Evolutionary conservation across 2,329 filamentous ascomycete genomes (phyloP), one percentile per base, ranked within the genome.

Genomic region (Penicillium palitans): DNA sequence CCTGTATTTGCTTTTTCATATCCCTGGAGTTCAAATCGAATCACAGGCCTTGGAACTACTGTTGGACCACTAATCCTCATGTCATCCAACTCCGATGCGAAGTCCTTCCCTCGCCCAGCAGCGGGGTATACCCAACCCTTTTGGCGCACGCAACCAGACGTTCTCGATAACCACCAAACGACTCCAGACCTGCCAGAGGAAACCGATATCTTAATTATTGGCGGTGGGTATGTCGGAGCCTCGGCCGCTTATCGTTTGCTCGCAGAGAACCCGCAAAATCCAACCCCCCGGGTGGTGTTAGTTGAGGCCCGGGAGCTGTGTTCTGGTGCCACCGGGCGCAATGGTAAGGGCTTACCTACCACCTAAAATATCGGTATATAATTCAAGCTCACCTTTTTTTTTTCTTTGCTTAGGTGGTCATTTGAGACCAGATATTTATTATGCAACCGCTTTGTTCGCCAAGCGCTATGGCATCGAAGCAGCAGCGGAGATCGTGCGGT

Each of bases 121-220:
- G 40, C 25, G 54, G 54, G 47, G 41, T 57, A 37, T 33, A 57
- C 54, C 24, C 40, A 52, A 24, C 31, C 55, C 25, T 60, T 58
- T 27, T 60, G 58, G 58, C 45, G 55, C 13, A 58, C 46, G 13
- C 6, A 54, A n/a, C 45, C 40, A 7, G 49, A 60, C 19, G 21
- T 33, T 3, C 40, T 60, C 1, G 50, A 60, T 27, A 47, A 44
- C 9, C 29, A 50, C 15, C 58, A 57, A 21, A 58, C 31, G 1
- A 58, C 58, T 2, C 33, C 52, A 25, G 49, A 68, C 2, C 63
- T 81, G 0, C 79, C 78, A 0, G 31, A 50, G 0, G 54, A 73
- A 37, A 68, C 68, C 17, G 79, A 82, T 29, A 73, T 82, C 40
- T 68, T 77, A 7, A 75, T 82, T 29, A 75, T 82, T 6, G 80